phyloP scores from a whole-genome alignment of 139 green algal genomes.

The Chlorella sp. region DNA sequence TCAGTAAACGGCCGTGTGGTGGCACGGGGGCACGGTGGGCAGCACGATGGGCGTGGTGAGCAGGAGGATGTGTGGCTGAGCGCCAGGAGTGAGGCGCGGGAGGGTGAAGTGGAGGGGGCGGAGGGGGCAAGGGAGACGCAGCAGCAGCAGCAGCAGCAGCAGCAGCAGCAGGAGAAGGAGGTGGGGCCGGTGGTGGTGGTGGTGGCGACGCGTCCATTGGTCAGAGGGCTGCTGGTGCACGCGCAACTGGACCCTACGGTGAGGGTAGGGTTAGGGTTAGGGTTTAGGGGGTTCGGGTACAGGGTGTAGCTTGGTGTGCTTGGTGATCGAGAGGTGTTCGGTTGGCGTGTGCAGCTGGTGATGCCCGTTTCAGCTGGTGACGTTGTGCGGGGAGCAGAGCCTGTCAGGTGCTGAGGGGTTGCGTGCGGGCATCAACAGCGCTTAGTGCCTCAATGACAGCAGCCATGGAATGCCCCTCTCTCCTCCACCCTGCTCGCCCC shows the following conservation, averaged over 20 bases:
- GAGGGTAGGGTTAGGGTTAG: background rate
- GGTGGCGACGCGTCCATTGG: background rate
- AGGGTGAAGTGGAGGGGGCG: too few relatives aligned
- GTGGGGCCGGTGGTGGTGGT: too few relatives aligned
- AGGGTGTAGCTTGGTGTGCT: background rate
- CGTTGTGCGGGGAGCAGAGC: background rate
- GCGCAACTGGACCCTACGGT: background rate
- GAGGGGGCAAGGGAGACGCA: too few relatives aligned
- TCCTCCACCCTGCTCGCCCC: background rate
- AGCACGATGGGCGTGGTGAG: too few relatives aligned
- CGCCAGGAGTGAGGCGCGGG: too few relatives aligned
- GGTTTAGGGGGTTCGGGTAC: background rate
- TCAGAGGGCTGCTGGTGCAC: background rate
- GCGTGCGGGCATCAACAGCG: background rate
- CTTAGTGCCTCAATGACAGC: background rate
- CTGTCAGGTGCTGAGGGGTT: background rate
- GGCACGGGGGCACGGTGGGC: background rate
- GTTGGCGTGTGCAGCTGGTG: background rate
- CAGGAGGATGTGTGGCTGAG: background rate
- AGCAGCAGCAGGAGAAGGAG: too few relatives aligned
- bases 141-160: too few relatives aligned
- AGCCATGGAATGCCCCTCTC: background rate
- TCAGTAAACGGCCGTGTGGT: background rate
- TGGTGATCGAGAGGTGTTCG: background rate
- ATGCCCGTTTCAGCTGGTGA: too few relatives aligned